Evolutionary conservation across 2,329 filamentous ascomycete genomes (phyloP).

Genomic region (Metarhizium robertsii): DNA sequence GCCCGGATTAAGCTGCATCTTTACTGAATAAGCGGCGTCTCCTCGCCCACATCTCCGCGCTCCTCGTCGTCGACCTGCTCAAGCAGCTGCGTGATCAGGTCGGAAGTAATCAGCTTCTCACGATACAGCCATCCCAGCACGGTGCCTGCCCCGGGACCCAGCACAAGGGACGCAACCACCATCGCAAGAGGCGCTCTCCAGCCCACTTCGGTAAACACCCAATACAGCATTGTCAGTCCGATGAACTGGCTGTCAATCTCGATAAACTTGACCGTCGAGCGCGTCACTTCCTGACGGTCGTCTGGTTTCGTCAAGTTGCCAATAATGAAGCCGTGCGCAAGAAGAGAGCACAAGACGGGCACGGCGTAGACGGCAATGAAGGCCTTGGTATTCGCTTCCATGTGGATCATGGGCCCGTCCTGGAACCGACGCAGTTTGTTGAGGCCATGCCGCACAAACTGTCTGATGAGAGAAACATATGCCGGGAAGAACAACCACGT

Average conservation of each 20-base stretch:
- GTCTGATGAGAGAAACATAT: conserved; percentile 35
- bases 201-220: conserved; percentile 42
- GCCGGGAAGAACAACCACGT: conserved; percentile 45
- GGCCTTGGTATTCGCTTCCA: conserved; percentile 31
- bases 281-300: conserved; percentile 41
- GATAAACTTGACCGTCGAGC: conserved; percentile 34
- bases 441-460: conserved; percentile 21
- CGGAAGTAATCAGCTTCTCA: conserved; percentile 21
- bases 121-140: conserved; percentile 30
- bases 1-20: not conserved
- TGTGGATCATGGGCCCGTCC: conserved; percentile 24
- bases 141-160: conserved; percentile 29
- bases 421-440: conserved; percentile 16
- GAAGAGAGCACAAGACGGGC: conserved; percentile 32
- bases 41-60: conserved; percentile 14
- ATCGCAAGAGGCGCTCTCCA: conserved; percentile 28
- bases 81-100: conserved; percentile 11
- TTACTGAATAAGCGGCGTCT: conserved; percentile 24
- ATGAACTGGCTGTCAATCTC: conserved; percentile 37
- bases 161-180: conserved; percentile 17
- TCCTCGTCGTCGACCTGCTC: conserved; percentile 10
- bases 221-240: conserved; percentile 39
- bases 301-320: conserved; percentile 30
- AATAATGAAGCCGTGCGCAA: conserved; percentile 32
- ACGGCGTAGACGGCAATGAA: conserved; percentile 34